Evolutionary conservation across 306 rosid genomes (phyloP).

Genomic region (Prunus fruticosa): DNA sequence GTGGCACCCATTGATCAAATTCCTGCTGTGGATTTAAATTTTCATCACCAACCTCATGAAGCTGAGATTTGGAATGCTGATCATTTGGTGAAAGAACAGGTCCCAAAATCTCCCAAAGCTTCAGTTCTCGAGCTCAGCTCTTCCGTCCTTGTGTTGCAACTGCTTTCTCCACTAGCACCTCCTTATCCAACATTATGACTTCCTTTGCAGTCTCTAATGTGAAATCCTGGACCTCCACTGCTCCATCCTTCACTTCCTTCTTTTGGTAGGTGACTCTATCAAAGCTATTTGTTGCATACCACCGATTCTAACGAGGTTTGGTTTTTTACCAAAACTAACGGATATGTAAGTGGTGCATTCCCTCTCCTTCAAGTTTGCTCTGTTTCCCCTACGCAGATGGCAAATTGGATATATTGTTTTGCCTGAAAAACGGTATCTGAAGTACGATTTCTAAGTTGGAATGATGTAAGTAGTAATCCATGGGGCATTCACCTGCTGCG

Average conservation of each 20-base stretch:
- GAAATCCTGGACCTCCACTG: constrained; percentile 46
- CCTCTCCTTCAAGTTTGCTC: constrained; percentile 36
- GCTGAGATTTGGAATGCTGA: constrained; percentile 40
- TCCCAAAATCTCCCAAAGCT: constrained; percentile 81
- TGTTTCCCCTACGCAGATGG: constrained; percentile 40
- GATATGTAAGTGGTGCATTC: constrained; percentile 35
- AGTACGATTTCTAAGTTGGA: constrained; percentile 34
- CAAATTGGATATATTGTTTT: constrained; percentile 34
- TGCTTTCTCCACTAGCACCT: constrained; percentile 31
- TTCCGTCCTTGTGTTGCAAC: constrained; percentile 39
- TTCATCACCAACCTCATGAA: constrained; percentile 32
- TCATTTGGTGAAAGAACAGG: constrained; percentile 54
- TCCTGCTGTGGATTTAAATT: constrained; percentile 34
- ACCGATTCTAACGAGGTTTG: constrained; percentile 42
- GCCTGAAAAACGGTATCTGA: constrained; percentile 41
- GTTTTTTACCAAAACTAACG: constrained; percentile 36
- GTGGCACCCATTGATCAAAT: constrained; percentile 37
- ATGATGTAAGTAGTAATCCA: constrained; percentile 44
- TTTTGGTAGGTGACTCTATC: constrained; percentile 38
- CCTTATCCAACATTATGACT: constrained; percentile 37
- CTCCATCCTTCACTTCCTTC: constrained; percentile 44
- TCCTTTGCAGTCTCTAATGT: constrained; percentile 42
- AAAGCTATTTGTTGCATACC: constrained; percentile 37
- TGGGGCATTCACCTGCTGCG: constrained; percentile 43
- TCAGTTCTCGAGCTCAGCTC: constrained; percentile 79